phyloP scores from a whole-genome alignment of 2,329 filamentous ascomycete species.

The Aspergillus sp. region DNA sequence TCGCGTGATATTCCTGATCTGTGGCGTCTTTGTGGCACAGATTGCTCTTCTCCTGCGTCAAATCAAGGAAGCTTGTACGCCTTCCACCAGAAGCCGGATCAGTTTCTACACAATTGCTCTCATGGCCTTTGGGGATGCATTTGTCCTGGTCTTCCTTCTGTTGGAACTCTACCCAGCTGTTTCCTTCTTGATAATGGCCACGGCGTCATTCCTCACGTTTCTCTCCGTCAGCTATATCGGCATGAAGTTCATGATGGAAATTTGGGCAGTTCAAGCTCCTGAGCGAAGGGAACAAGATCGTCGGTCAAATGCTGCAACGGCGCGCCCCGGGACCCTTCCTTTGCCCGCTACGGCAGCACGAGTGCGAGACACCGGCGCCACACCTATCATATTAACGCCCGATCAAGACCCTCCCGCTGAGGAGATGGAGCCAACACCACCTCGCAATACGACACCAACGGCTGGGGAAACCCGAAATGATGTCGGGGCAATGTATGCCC shows the following conservation, averaged over 20 bases:
- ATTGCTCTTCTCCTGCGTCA: constrained; percentile 59
- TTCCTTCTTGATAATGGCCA: constrained; percentile 56
- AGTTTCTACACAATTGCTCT: constrained; percentile 64
- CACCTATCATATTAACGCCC: constrained; percentile 58
- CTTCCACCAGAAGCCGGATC: constrained; percentile 62
- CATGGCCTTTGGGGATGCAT: constrained; percentile 61
- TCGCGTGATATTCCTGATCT: constrained; percentile 54
- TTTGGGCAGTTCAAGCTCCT: constrained; percentile 62
- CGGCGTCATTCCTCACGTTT: constrained; percentile 58
- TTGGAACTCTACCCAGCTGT: constrained; percentile 56
- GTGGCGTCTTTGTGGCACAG: constrained; percentile 51
- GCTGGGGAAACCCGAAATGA: constrained; percentile 42
- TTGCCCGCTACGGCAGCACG: constrained; percentile 51
- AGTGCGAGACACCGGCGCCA: constrained; percentile 48
- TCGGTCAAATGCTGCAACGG: constrained; percentile 23
- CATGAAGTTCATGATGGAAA: constrained; percentile 65
- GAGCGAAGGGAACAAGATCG: constrained; percentile 39
- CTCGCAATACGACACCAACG: constrained; percentile 33
- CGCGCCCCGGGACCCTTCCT: constrained; percentile 43
- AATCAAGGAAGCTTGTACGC: constrained; percentile 64
- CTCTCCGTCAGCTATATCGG: constrained; percentile 62
- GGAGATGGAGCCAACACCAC: constrained; percentile 29
- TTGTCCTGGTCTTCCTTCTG: constrained; percentile 56
- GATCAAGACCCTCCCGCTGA: constrained; percentile 54
- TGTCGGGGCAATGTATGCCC: constrained; percentile 59